phyloP scores from a whole-genome alignment of 179 eudicot genomes.

The Carnegiea gigantea region DNA sequence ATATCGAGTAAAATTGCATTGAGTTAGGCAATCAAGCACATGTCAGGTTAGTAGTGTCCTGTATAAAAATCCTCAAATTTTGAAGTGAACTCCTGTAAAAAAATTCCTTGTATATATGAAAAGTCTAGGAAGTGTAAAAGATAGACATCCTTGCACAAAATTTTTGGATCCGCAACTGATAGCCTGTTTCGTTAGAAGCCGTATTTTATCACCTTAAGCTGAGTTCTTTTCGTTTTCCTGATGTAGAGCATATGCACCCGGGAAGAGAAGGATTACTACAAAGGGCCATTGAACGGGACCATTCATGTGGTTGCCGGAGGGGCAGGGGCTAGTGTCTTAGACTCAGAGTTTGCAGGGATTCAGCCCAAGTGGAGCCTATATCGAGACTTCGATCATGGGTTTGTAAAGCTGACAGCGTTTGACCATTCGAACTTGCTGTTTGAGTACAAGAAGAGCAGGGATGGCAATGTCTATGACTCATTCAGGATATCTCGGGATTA shows the following conservation, averaged over 20 bases:
- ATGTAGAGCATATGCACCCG: conserved; percentile 62
- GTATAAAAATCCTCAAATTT: too few species aligned
- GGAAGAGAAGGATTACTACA: conserved; percentile 44
- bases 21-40: too few species aligned
- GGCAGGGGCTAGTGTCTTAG: conserved; percentile 60
- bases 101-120: too few species aligned
- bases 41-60: too few species aligned
- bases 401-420: conserved; percentile 65
- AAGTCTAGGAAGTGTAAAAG: too few species aligned
- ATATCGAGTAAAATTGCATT: too few species aligned
- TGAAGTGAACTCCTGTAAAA: too few species aligned
- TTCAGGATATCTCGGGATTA: conserved; percentile 67
- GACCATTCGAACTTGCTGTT: conserved; percentile 63
- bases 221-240: neutral
- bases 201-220: neutral
- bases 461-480: conserved; percentile 70
- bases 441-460: conserved; percentile 78
- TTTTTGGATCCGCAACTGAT: too few species aligned
- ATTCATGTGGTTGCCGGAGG: conserved; percentile 77
- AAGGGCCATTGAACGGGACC: conserved; percentile 61
- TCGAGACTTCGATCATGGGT: conserved; percentile 65
- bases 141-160: too few species aligned
- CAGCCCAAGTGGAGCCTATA: conserved; percentile 62
- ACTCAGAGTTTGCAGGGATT: conserved; percentile 38
- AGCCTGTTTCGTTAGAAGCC: too few species aligned